Percentiles rank a stretch among this genome's conserved stretches.
These are phyloP conservation scores for Butyriboletus loyo DNA, from an alignment of 768 basidiomycete genomes.

Conservation along the genomic window DNA sequence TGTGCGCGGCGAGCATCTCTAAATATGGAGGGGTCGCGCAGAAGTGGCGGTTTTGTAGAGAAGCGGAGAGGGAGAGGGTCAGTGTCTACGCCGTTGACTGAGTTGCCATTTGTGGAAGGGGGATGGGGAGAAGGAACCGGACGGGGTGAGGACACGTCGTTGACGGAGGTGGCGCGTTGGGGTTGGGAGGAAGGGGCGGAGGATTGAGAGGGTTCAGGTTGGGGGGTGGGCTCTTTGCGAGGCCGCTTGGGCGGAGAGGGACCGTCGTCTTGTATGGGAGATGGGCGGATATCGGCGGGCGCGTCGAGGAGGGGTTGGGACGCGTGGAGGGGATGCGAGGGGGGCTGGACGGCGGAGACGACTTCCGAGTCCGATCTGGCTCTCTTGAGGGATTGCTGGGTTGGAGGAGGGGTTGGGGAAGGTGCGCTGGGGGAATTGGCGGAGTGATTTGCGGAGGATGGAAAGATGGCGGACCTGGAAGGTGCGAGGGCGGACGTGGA, in stretches of 20 bases:
- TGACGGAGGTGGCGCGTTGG: slow-evolving; percentile 32
- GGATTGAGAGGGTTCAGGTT: slow-evolving; percentile 30
- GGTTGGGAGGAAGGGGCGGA: slow-evolving; percentile 18
- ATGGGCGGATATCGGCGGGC: slow-evolving; percentile 44
- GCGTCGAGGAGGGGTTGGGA: slow-evolving; percentile 30
- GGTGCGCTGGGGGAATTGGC: slow-evolving; percentile 49
- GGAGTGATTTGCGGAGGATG: slow-evolving; percentile 49
- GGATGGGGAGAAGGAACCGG: slow-evolving; percentile 49
- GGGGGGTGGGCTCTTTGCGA: slow-evolving; percentile 51
- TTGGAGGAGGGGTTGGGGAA: slow-evolving; percentile 52
- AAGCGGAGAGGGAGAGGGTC: slow-evolving; percentile 55
- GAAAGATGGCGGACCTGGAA: slow-evolving; percentile 47
- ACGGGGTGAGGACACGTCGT: slow-evolving; percentile 31
- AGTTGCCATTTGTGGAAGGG: slow-evolving; percentile 43
- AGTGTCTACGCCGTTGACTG: slow-evolving; percentile 39
- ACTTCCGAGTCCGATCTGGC: slow-evolving; percentile 68
- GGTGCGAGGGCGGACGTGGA: slow-evolving; percentile 62
- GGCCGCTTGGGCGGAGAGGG: slow-evolving; percentile 72
- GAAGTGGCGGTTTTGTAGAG: slow-evolving; percentile 60
- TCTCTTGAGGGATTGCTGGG: slow-evolving; percentile 50
- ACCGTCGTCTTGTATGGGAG: slow-evolving; percentile 52
- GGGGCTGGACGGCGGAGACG: slow-evolving; percentile 16
- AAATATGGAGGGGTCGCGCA: slow-evolving; percentile 52
- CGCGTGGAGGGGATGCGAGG: slow-evolving; percentile 14
- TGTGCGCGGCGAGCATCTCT: slow-evolving; percentile 56